phyloP scores from a whole-genome alignment of 495 filamentous ascomycete genomes.

The Penicillium verhagenii region DNA sequence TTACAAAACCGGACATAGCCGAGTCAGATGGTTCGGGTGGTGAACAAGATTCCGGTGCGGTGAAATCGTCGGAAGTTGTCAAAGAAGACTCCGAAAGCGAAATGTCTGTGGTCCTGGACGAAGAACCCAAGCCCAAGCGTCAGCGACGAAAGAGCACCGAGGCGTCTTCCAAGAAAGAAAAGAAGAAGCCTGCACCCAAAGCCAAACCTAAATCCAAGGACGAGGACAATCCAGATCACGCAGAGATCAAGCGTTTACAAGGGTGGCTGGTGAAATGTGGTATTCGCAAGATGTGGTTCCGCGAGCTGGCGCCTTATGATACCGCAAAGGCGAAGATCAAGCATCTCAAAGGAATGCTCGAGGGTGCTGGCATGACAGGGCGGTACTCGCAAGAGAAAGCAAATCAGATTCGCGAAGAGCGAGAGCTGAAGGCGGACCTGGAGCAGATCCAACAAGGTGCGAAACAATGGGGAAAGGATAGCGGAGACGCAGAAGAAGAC shows the following conservation, averaged over 20 bases:
- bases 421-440: constrained; percentile 79
- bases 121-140: constrained; percentile 60
- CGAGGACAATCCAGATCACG: constrained; percentile 64
- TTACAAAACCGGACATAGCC: constrained; percentile 21
- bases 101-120: constrained; percentile 74
- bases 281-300: constrained; percentile 87
- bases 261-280: constrained; percentile 87
- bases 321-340: constrained; percentile 76
- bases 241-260: constrained; percentile 89
- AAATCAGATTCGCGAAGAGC: constrained; percentile 75
- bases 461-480: constrained; percentile 65
- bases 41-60: constrained; percentile 9
- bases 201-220: constrained; percentile 39
- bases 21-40: constrained; percentile 23
- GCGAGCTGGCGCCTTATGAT: constrained; percentile 73
- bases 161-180: constrained; percentile 31
- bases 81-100: constrained; percentile 70
- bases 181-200: constrained; percentile 24
- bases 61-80: constrained; percentile 16
- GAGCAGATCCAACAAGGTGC: constrained; percentile 78
- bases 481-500: constrained; percentile 35
- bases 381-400: constrained; percentile 83
- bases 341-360: constrained; percentile 75
- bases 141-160: constrained; percentile 39
- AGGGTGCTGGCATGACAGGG: constrained; percentile 81